These are phyloP conservation scores for Lactifluus echinatus DNA, from an alignment of 768 basidiomycete genomes.

Conservation along the genomic window DNA sequence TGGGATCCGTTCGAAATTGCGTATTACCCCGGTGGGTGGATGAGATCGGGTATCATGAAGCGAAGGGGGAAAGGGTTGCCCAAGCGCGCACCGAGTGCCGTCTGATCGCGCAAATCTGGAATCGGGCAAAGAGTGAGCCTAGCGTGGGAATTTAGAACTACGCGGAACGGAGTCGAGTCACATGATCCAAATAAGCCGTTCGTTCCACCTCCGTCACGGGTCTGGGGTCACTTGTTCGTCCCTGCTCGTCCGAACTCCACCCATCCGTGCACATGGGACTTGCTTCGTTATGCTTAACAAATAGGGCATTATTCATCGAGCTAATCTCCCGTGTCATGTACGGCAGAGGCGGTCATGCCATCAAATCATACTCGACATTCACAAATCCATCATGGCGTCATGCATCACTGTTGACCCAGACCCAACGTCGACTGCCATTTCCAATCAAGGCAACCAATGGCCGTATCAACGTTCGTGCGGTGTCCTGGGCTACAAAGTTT, in stretches of 20 bases:
- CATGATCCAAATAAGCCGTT: constrained; percentile 2
- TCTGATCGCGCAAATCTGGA: not conserved
- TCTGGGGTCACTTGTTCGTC: too few species aligned
- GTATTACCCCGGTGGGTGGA: not conserved
- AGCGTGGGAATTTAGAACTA: too few species aligned
- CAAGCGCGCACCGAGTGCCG: not conserved
- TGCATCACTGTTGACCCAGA: too few species aligned
- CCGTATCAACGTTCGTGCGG: constrained; percentile 3
- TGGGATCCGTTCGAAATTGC: constrained; percentile 1
- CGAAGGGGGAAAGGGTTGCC: not conserved
- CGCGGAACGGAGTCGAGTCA: not conserved
- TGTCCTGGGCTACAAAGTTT: constrained; percentile 28
- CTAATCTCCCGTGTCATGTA: constrained; percentile 4
- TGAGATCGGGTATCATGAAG: not conserved
- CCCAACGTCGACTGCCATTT: constrained; percentile 5
- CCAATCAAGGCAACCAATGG: not conserved
- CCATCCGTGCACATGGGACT: constrained; percentile 30
- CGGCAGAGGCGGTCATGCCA: constrained; percentile 6
- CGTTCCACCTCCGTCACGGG: not conserved
- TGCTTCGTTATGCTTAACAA: constrained; percentile 21
- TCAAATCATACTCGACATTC: constrained; percentile 3
- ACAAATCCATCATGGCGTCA: constrained; percentile 10
- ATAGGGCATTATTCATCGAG: constrained; percentile 26
- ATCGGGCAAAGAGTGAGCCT: not conserved
- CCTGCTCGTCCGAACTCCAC: not conserved